Conservation (phyloP, 768 basidiomycete species). For the Nidula microcarpa region DNA sequence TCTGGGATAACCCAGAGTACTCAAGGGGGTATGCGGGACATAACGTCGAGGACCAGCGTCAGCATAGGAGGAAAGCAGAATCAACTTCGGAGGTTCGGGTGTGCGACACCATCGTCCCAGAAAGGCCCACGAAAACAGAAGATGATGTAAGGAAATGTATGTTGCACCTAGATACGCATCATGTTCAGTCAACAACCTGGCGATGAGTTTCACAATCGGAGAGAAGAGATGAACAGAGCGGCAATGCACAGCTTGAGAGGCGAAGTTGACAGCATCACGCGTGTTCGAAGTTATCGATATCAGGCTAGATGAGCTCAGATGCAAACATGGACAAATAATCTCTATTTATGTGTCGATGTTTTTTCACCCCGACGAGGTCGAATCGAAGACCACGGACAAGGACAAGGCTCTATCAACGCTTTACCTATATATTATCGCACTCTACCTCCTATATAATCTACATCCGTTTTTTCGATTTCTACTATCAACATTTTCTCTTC, state of each 20-base stretch:
- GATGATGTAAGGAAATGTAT: not conserved
- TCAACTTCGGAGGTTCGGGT: too few relatives aligned
- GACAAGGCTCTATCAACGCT: slow-evolving; percentile 3
- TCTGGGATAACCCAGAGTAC: too few relatives aligned
- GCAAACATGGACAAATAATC: slow-evolving; percentile 7
- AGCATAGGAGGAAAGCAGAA: too few relatives aligned
- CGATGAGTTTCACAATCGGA: not conserved
- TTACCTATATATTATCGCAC: not conserved
- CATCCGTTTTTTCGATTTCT: not conserved
- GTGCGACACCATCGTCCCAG: not conserved
- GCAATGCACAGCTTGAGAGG: slow-evolving; percentile 7
- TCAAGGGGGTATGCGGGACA: too few relatives aligned
- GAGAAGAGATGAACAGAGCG: not conserved
- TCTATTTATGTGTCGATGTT: slow-evolving; percentile 5
- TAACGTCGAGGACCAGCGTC: too few relatives aligned
- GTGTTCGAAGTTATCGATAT: not conserved
- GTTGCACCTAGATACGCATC: not conserved
- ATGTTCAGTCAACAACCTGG: not conserved
- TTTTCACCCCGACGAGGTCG: slow-evolving; percentile 27
- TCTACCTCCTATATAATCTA: not conserved
- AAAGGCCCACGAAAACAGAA: not conserved
- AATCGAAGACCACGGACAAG: slow-evolving; percentile 30
- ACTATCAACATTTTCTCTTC: slow-evolving; percentile 3
- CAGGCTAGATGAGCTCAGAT: not conserved
- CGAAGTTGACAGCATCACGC: slow-evolving; percentile 14